Evolutionary conservation across 2,329 filamentous ascomycete species (phyloP).

Genomic region (Graphilbum sp.): DNA sequence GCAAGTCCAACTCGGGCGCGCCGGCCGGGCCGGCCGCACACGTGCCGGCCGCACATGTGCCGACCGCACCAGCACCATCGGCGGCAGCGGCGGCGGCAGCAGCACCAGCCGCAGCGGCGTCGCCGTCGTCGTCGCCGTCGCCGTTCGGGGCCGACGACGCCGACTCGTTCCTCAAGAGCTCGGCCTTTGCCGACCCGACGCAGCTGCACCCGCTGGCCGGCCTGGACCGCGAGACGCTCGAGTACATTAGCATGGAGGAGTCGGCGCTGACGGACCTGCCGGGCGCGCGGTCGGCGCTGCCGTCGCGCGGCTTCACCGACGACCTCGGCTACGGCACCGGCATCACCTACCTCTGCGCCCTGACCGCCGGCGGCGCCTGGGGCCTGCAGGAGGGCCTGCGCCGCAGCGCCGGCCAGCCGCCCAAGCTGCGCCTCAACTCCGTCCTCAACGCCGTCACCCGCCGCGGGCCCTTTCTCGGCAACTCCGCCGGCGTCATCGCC

Average conservation of each 20-base stretch:
- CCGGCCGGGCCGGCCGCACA: conserved; percentile 14
- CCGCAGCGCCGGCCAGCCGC: conserved; percentile 59
- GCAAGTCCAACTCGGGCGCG: conserved; percentile 25
- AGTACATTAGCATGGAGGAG: conserved; percentile 92
- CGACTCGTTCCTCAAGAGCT: conserved; percentile 66
- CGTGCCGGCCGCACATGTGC: conserved; percentile 7
- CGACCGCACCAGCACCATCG: conserved; percentile 19
- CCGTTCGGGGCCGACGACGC: conserved; percentile 50
- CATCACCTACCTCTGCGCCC: conserved; percentile 77
- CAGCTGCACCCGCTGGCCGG: conserved; percentile 86
- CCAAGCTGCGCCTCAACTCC: conserved; percentile 84
- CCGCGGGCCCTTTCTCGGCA: conserved; percentile 86
- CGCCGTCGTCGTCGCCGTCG: conserved; percentile 35
- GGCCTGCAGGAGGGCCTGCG: conserved; percentile 79
- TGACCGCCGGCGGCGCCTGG: conserved; percentile 79
- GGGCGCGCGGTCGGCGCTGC: conserved; percentile 71
- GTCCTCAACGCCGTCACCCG: conserved; percentile 89
- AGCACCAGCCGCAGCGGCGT: conserved; percentile 46
- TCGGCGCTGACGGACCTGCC: conserved; percentile 73
- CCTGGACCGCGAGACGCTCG: conserved; percentile 79
- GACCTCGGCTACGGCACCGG: conserved; percentile 97
- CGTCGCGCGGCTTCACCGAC: conserved; percentile 92
- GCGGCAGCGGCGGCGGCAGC: conserved; percentile 23
- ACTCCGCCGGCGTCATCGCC: conserved; percentile 88
- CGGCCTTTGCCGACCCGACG: conserved; percentile 68